Evolutionary conservation across 1,139 yeast genomes (phyloP).

Genomic region (Suhomyces maxii): DNA sequence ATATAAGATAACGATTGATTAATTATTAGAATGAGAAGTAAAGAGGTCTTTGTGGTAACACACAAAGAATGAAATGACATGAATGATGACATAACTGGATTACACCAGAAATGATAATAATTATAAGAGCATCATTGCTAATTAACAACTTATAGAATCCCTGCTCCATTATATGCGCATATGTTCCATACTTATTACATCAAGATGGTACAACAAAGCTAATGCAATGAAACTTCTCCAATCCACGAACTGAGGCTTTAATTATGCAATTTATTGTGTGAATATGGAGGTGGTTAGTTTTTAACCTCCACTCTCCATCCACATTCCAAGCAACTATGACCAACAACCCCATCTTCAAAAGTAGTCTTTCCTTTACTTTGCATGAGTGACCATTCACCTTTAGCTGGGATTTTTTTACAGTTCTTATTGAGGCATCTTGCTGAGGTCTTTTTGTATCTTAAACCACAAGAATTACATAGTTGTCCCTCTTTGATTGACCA

Average conservation of each 20-base stretch:
- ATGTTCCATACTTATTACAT: constrained; percentile 5
- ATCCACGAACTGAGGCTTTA: not conserved
- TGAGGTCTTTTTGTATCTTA: constrained; percentile 89
- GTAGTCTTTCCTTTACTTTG: constrained; percentile 57
- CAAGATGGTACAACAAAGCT: constrained; percentile 3
- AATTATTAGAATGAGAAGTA: not conserved
- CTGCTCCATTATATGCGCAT: not conserved
- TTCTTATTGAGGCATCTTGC: constrained; percentile 77
- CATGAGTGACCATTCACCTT: constrained; percentile 93
- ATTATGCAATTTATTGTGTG: not conserved
- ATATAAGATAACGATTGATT: not conserved
- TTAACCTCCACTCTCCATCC: constrained; percentile 50
- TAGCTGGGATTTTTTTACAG: constrained; percentile 91
- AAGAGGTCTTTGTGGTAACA: too few species aligned
- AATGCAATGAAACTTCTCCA: not conserved
- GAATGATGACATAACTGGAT: not conserved
- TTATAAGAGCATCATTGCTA: too few species aligned
- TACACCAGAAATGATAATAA: too few species aligned
- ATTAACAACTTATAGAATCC: too few species aligned
- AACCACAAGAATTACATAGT: constrained; percentile 93
- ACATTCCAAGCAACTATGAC: constrained; percentile 70
- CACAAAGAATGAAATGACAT: not conserved
- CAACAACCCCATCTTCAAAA: constrained; percentile 46
- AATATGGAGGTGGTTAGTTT: constrained; percentile 2
- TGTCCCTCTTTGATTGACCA: constrained; percentile 91